Evolutionary conservation across 2,329 filamentous ascomycete genomes (phyloP).

Genomic region (Neobulgaria alba): DNA sequence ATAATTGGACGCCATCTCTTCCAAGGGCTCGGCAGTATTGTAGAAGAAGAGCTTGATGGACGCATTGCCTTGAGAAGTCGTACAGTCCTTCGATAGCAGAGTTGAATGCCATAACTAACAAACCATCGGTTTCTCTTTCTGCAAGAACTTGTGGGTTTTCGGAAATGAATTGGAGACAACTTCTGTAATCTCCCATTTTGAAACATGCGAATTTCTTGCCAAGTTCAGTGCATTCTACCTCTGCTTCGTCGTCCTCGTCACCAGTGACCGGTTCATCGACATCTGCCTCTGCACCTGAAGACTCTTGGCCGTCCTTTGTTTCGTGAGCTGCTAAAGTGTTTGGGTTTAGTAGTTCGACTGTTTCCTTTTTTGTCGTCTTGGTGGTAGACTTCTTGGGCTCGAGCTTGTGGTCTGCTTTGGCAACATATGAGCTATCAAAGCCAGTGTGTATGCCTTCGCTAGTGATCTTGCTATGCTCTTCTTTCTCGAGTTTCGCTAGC

Average conservation of each 20-base stretch:
- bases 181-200: slow-evolving; percentile 62
- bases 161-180: slow-evolving; percentile 69
- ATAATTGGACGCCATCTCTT: slow-evolving; percentile 77
- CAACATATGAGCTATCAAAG: slow-evolving; percentile 79
- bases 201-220: slow-evolving; percentile 80
- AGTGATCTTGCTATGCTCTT: slow-evolving; percentile 84
- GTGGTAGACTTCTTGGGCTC: slow-evolving; percentile 25
- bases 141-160: slow-evolving; percentile 68
- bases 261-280: slow-evolving; percentile 44
- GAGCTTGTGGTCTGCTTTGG: slow-evolving; percentile 42
- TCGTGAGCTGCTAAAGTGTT: slow-evolving; percentile 34
- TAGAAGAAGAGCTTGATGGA: slow-evolving; percentile 84
- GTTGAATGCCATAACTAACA: slow-evolving; percentile 88
- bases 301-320: slow-evolving; percentile 38
- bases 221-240: slow-evolving; percentile 66
- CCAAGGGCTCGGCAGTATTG: slow-evolving; percentile 93
- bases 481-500: slow-evolving; percentile 73
- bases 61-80: slow-evolving; percentile 73
- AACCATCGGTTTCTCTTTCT: slow-evolving; percentile 82
- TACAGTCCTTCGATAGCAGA: slow-evolving; percentile 68
- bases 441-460: slow-evolving; percentile 83
- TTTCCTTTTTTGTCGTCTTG: slow-evolving; percentile 39
- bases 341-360: slow-evolving; percentile 72
- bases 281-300: slow-evolving; percentile 53
- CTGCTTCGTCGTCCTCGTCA: slow-evolving; percentile 56